Base-by-base conservation (phyloP, 2,329 filamentous ascomycete genomes). In the Cytospora schulzeri region DNA sequence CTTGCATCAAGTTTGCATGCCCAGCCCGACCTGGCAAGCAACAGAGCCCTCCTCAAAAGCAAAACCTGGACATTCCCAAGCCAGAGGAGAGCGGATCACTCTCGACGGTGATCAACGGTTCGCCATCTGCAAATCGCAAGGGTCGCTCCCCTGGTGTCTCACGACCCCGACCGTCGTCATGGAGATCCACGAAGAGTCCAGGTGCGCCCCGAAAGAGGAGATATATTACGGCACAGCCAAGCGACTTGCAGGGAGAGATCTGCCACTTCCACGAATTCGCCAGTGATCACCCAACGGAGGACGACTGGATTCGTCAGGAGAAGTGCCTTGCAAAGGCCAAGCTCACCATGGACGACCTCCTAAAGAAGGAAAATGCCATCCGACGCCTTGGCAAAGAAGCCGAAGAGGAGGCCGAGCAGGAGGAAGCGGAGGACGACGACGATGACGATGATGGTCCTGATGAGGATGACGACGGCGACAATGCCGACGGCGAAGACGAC, bases 211-310 rank as follows among this genome's bases (percentile, higher is more conserved):
- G 78, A 35, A 72, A 74, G 33, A 78, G 76, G 67, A 83, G 80
- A 68, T 86, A 81, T 69, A 75, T 86, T 17, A 81, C 79, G 9
- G 84, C 82, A 19, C 77, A 81, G 64, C 79, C 79, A 6, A 78
- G 73, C 41, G 84, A 86, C 57, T 72, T 86, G 52, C 77, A 79
- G 45, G 80, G 79, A 50, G 85, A 89, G 68, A 81, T 82, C 29
- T 87, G 79, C 73, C 87, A 80, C 57, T 98, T 97, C 73, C 92
- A 97, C 74, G 94, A 97, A 72, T 98, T 98, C 75, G 94, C 92
- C 52, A 93, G 90, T 73, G 93, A 91, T 57, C 84, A 88, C 64
- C 83, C 90, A 50, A 87, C 92, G 65, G 91, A 95, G 67, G 93
- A 97, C 64, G 93, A 97, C 71, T 99, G 95, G 95, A 91, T 96